These are phyloP conservation scores for Helotiales sp. DNA, from an alignment of 2,329 filamentous ascomycete genomes.

Conservation along the genomic window DNA sequence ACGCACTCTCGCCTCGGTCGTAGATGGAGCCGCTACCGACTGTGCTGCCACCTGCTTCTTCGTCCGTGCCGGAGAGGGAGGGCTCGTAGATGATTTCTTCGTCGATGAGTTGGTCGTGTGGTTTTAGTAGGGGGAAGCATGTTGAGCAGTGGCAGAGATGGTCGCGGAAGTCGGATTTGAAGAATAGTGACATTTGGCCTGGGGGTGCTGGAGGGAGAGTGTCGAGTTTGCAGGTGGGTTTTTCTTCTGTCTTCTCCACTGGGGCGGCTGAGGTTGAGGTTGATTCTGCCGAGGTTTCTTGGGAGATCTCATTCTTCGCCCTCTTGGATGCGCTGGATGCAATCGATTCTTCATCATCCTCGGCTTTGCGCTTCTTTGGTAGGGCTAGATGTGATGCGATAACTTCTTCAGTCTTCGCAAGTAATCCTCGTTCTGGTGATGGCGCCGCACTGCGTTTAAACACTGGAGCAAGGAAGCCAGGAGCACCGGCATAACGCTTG, in stretches of 20 bases:
- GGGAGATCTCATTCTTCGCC: conserved; percentile 36
- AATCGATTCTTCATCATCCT: conserved; percentile 42
- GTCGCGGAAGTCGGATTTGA: conserved; percentile 75
- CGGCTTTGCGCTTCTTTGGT: conserved; percentile 67
- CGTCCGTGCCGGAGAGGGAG: conserved; percentile 70
- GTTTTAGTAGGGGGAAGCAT: conserved; percentile 74
- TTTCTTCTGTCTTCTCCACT: neutral
- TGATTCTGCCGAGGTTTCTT: neutral
- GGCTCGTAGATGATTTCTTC: conserved; percentile 95
- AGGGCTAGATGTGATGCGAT: conserved; percentile 14
- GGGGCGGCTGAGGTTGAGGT: neutral
- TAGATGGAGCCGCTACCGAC: conserved; percentile 79
- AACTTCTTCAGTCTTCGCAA: conserved; percentile 25
- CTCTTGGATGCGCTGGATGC: conserved; percentile 49
- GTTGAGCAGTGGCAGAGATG: conserved; percentile 77
- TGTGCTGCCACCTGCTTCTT: conserved; percentile 54
- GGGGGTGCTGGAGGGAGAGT: conserved; percentile 56
- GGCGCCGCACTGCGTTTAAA: conserved; percentile 44
- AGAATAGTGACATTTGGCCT: conserved; percentile 76
- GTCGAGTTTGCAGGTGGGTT: conserved; percentile 57
- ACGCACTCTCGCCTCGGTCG: conserved; percentile 87
- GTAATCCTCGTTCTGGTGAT: conserved; percentile 32
- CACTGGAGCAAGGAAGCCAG: conserved; percentile 77
- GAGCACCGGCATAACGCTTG: conserved; percentile 77
- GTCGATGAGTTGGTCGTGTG: conserved; percentile 80